Evolutionary conservation across 176 grass and related monocot species (phyloP).

Genomic region (Chrysopogon serrulatus): DNA sequence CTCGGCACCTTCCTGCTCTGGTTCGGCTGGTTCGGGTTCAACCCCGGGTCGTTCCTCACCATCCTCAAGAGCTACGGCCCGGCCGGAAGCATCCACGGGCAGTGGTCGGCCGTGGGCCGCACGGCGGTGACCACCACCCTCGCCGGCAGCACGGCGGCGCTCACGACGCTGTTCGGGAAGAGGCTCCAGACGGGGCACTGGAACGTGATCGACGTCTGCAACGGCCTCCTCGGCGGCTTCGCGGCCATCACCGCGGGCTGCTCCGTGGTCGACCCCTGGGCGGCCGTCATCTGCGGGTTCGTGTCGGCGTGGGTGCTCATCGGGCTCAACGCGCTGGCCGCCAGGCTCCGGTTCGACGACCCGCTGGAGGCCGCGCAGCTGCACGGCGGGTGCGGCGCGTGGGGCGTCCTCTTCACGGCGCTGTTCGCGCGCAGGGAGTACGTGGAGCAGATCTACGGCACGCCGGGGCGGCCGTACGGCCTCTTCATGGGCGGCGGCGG

Average conservation of each 20-base stretch:
- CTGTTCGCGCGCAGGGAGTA: slow-evolving; percentile 54
- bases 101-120: slow-evolving; percentile 72
- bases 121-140: slow-evolving; percentile 69
- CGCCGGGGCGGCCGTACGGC: slow-evolving; percentile 30
- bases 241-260: slow-evolving; percentile 59
- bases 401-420: slow-evolving; percentile 64
- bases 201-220: slow-evolving; percentile 82
- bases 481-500: slow-evolving; percentile 64
- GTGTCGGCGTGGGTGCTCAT: slow-evolving; percentile 69
- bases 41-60: slow-evolving; percentile 60
- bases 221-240: slow-evolving; percentile 66
- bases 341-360: slow-evolving; percentile 47
- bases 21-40: slow-evolving; percentile 79
- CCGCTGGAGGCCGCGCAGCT: slow-evolving; percentile 65
- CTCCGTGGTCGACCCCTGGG: slow-evolving; percentile 61
- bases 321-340: slow-evolving; percentile 44
- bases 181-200: slow-evolving; percentile 56
- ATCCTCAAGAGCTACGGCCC: slow-evolving; percentile 60
- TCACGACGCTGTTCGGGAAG: slow-evolving; percentile 68
- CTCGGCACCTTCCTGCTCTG: slow-evolving; percentile 66
- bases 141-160: slow-evolving; percentile 58
- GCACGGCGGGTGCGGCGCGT: slow-evolving; percentile 64
- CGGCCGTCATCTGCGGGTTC: slow-evolving; percentile 63
- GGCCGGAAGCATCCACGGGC: slow-evolving; percentile 43
- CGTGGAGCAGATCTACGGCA: slow-evolving; percentile 48